A percentile compares a stretch with the other conserved stretches of the same genome.
Evolutionary conservation across 139 green algal genomes (phyloP).

Genomic region (Monoraphidium neglectum): DNA sequence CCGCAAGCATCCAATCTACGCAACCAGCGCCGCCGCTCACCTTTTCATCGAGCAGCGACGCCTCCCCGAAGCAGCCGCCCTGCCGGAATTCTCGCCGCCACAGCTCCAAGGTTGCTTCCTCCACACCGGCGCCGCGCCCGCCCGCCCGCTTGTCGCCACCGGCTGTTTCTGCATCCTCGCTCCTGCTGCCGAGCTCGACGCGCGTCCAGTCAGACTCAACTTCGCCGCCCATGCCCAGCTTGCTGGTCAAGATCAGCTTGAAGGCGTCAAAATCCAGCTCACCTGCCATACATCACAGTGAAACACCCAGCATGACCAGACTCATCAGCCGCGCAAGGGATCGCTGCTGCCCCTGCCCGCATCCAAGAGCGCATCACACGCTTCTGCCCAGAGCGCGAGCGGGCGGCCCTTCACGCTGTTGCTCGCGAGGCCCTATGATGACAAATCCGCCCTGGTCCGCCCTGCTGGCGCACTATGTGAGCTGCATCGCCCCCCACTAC

Average conservation of each 20-base stretch:
- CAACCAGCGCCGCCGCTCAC: neutral
- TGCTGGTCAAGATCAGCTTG: constrained; percentile 28
- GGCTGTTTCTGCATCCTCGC: neutral
- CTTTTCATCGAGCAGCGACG: constrained; percentile 23
- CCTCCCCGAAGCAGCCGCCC: constrained; percentile 32
- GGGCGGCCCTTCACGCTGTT: neutral
- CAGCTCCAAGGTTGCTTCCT: neutral
- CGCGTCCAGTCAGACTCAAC: too few relatives aligned
- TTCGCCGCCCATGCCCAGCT: constrained; percentile 5
- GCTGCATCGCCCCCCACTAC: neutral
- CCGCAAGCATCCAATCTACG: neutral
- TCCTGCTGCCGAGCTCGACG: neutral
- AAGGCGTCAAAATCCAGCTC: constrained; percentile 55
- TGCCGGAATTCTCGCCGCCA: constrained; percentile 18
- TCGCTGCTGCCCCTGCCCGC: neutral
- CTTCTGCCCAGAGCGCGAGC: neutral
- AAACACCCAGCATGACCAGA: neutral
- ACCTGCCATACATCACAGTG: constrained; percentile 12
- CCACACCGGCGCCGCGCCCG: constrained; percentile 12
- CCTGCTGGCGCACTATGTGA: neutral
- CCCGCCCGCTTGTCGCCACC: neutral
- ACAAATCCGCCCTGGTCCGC: neutral
- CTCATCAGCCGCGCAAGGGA: neutral
- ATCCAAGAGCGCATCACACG: neutral
- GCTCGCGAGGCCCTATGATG: neutral